Evolutionary conservation across 2,329 filamentous ascomycete species (phyloP).

Genomic region (Aspergillus amoenus): DNA sequence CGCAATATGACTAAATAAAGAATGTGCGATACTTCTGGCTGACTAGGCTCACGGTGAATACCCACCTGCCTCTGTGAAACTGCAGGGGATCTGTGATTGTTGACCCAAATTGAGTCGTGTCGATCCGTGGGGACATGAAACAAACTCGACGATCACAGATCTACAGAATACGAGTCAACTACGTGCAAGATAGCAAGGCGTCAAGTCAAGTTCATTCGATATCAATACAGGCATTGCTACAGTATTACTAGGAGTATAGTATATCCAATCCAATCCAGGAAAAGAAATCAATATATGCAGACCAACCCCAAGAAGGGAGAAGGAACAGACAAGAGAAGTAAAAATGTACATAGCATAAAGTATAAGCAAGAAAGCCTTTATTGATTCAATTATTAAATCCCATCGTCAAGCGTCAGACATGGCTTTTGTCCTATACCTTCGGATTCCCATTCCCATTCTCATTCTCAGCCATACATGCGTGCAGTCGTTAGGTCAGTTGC

Average conservation of each 20-base stretch:
- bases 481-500: not conserved
- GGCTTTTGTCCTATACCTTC: not conserved
- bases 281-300: not conserved
- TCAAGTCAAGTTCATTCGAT: not conserved
- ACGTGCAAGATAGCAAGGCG: too few relatives aligned
- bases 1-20: too few relatives aligned
- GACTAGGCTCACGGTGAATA: too few relatives aligned
- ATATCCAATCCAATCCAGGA: not conserved
- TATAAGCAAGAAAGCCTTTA: not conserved
- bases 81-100: too few relatives aligned
- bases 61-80: too few relatives aligned
- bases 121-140: too few relatives aligned
- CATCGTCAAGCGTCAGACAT: slow-evolving; percentile 5
- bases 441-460: not conserved
- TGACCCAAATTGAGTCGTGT: too few relatives aligned
- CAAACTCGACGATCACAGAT: too few relatives aligned
- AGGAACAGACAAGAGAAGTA: not conserved
- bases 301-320: not conserved
- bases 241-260: slow-evolving; percentile 1
- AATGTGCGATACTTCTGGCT: too few relatives aligned
- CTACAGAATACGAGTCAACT: too few relatives aligned
- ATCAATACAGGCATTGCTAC: slow-evolving; percentile 7
- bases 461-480: not conserved
- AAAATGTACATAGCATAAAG: not conserved
- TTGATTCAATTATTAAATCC: not conserved